phyloP scores from a whole-genome alignment of 2,329 filamentous ascomycete species.

The Daldinia sp. region DNA sequence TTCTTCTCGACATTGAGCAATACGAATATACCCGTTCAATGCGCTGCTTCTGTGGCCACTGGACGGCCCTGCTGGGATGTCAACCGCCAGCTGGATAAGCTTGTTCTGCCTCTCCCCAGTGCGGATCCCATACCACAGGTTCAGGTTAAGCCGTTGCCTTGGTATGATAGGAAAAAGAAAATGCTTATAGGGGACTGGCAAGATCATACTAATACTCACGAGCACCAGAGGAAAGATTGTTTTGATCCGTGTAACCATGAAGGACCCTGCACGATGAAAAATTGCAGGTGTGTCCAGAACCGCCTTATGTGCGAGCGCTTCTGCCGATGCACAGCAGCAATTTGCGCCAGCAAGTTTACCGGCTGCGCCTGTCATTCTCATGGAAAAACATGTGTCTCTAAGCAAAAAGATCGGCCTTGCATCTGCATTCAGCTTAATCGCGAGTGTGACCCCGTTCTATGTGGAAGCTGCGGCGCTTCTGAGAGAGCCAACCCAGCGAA shows the following conservation, averaged over 20 bases:
- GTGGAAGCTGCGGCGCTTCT: conserved; percentile 72
- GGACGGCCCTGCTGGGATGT: conserved; percentile 63
- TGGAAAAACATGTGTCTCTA: conserved; percentile 66
- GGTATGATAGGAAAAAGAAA: conserved; percentile 67
- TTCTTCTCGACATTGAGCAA: conserved; percentile 55
- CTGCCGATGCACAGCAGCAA: conserved; percentile 69
- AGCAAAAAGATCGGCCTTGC: conserved; percentile 68
- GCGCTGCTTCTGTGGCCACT: conserved; percentile 59
- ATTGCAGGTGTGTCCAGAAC: conserved; percentile 69
- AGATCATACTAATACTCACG: conserved; percentile 62
- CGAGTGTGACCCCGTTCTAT: conserved; percentile 83
- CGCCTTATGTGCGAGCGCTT: conserved; percentile 76
- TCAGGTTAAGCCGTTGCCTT: conserved; percentile 57
- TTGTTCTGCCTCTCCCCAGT: conserved; percentile 49
- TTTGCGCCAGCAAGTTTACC: conserved; percentile 70
- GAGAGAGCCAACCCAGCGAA: conserved; percentile 76
- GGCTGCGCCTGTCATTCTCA: conserved; percentile 69
- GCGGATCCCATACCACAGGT: conserved; percentile 40
- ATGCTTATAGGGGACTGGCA: conserved; percentile 63
- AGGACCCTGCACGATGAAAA: conserved; percentile 66
- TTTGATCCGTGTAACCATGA: conserved; percentile 74
- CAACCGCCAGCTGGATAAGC: conserved; percentile 53
- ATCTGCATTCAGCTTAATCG: conserved; percentile 76
- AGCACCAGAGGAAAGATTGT: conserved; percentile 64
- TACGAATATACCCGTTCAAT: conserved; percentile 56